These are phyloP conservation scores for Kwoniella pini DNA, from an alignment of 768 basidiomycete genomes.

Conservation along the genomic window DNA sequence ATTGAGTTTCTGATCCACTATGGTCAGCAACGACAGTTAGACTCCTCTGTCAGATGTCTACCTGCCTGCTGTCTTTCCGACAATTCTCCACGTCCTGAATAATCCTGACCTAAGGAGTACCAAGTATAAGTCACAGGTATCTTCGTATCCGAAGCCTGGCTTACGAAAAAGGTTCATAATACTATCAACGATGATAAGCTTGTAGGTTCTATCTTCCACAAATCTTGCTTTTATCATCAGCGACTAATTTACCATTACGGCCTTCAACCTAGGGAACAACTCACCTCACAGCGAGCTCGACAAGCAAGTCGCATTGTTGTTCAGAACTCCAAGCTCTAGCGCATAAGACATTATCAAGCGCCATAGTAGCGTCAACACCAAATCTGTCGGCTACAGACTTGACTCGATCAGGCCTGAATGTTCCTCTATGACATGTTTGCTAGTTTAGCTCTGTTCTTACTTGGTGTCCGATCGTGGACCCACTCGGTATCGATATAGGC, in stretches of 20 bases:
- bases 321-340: constrained; percentile 58
- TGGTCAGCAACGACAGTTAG: constrained; percentile 5
- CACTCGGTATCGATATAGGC: constrained; percentile 55
- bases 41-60: background rate
- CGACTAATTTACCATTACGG: too few species aligned
- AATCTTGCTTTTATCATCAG: constrained; percentile 25
- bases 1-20: constrained; percentile 64
- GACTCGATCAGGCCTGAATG: constrained; percentile 89
- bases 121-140: background rate
- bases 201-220: constrained; percentile 48
- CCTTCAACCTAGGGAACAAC: constrained; percentile 51
- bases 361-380: constrained; percentile 75
- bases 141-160: background rate
- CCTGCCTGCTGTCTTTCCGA: constrained; percentile 85
- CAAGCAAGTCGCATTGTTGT: constrained; percentile 51
- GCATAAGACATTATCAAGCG: constrained; percentile 84
- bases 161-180: constrained; percentile 92
- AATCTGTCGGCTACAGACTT: constrained; percentile 87
- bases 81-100: constrained; percentile 86
- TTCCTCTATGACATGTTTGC: constrained; percentile 30
- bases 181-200: constrained; percentile 80
- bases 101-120: constrained; percentile 64
- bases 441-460: background rate
- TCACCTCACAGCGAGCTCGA: constrained; percentile 51
- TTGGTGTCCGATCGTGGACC: background rate